Evolutionary conservation across 106 monocot genomes (phyloP), one percentile per base, ranked within the genome.

Genomic region (Allium sativum): DNA sequence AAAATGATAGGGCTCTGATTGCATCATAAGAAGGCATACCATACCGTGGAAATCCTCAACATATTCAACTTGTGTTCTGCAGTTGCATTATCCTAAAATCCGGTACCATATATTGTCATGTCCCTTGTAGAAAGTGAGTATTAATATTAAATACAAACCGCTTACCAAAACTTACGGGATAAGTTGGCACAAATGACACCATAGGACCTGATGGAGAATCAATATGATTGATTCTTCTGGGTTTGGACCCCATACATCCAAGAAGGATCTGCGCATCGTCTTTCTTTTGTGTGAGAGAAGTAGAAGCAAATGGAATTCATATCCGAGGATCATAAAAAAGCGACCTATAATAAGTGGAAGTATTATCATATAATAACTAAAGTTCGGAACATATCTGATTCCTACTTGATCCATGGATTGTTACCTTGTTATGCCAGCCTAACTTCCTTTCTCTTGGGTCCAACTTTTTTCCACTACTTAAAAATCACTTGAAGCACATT

Each of bases 281-380:
- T 44, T 69, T 72, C 4, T 52, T 48, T 22, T 72, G 42, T 14
- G 61, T 60, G 47, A 74, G 19, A 0, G 82, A 87, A 70, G 76
- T 87, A 59, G 62, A 56, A 19, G 91, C 79, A 40, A 76, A 98
- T 42, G 85, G 51, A 45, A 98, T 92, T 44, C 85, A 80, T 69
- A 98, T 98, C 15, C 92, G 70, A 45, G 82, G 76, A 59, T 98
- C 98, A 78, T 83, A 82, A 52, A 98, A 92, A 74, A 98, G 91
- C n/a, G n/a, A n/a, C n/a, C n/a, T n/a, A n/a, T n/a, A n/a, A n/a
- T n/a, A n/a, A n/a, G n/a, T n/a, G n/a, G n/a, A n/a, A n/a, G n/a
- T n/a, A n/a, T n/a, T n/a, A n/a, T n/a, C n/a, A n/a, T n/a, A n/a
- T n/a, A n/a, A n/a, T n/a, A n/a, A n/a, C n/a, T n/a, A n/a, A n/a